Base-by-base conservation (phyloP, 352 stramenopile genomes). In the Pythium biforme region DNA sequence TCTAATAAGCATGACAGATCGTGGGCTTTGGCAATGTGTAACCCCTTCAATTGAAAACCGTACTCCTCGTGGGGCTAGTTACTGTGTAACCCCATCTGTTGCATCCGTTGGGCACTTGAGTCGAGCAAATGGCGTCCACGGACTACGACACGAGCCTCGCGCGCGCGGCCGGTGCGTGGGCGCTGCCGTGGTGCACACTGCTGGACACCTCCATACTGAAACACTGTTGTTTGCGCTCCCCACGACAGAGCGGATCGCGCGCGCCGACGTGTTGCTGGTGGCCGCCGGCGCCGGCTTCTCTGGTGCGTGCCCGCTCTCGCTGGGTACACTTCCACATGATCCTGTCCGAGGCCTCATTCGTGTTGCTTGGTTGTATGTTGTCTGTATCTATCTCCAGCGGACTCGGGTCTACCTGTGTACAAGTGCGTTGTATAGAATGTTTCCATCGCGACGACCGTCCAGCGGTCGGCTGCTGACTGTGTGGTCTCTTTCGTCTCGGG, bases 251-350 rank as follows among this genome's bases (percentile, higher is more conserved):
- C 82, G 74, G 65, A 83, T 97, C 25, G 75, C 75, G 7, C 60
- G 66, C 1, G 86, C 87, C 20, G 88, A 98, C 59, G 86, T 97
- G 49, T 68, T 98, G 4, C 62, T 98, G 9, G 64, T 97, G 5
- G 86, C 90, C 7, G 89, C 90, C 0, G 92, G 92, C 49, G 92
- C 92, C 4, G 92, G 90, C 33, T 97, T 97, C 64, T 96, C 85
- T 48, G 77, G 77, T 87, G n/a, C 33, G 31, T n/a, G n/a, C n/a
- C n/a, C n/a, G n/a, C n/a, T n/a, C n/a, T n/a, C n/a, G n/a, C n/a
- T n/a, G n/a, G n/a, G n/a, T n/a, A n/a, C n/a, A n/a, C n/a, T n/a
- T n/a, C n/a, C n/a, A n/a, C n/a, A n/a, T n/a, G 31, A 34, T 5
- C 5, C 31, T 10, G 5, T 34, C 31, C 31, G 31, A 34, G 31